These are phyloP conservation scores for Atractiella rhizophila DNA, from an alignment of 768 basidiomycete species.

Conservation along the genomic window DNA sequence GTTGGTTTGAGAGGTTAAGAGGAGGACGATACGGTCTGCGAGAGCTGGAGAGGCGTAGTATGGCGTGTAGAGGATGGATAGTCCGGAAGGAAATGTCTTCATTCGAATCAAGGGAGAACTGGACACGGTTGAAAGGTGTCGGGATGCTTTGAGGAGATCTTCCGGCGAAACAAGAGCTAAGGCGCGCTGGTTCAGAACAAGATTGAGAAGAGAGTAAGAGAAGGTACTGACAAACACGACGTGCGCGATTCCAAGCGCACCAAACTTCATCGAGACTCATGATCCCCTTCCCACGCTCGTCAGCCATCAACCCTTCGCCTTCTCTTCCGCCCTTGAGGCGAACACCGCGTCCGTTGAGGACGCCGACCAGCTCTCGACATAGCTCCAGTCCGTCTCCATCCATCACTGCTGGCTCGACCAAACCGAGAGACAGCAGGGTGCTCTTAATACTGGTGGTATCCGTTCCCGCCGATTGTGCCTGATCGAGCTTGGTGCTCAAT, in stretches of 20 bases:
- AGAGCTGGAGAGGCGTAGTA: conserved; percentile 45
- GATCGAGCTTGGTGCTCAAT: conserved; percentile 55
- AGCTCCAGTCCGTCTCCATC: conserved; percentile 42
- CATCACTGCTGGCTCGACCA: conserved; percentile 61
- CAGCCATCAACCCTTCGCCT: neutral
- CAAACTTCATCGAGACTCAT: conserved; percentile 15
- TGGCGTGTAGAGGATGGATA: conserved; percentile 63
- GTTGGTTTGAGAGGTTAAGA: conserved; percentile 23
- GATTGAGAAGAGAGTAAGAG: neutral
- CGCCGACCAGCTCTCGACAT: conserved; percentile 49
- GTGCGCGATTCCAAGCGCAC: conserved; percentile 16
- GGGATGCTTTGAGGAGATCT: conserved; percentile 51
- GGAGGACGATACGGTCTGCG: conserved; percentile 34
- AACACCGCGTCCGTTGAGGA: conserved; percentile 32
- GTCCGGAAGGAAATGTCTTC: conserved; percentile 43
- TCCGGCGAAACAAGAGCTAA: conserved; percentile 70
- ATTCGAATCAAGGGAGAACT: conserved; percentile 42
- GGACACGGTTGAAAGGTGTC: conserved; percentile 36
- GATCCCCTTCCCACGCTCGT: conserved; percentile 4
- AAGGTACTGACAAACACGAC: conserved; percentile 10
- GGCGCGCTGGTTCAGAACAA: neutral
- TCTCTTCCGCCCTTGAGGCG: conserved; percentile 7
- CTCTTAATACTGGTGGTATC: conserved; percentile 67
- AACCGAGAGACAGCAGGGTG: conserved; percentile 67
- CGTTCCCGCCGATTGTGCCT: conserved; percentile 19